A percentile compares a stretch with the other conserved stretches of the same genome.
Evolutionary conservation across 2,329 filamentous ascomycete genomes (phyloP).

Genomic region (Reticulascus tulasneorum): DNA sequence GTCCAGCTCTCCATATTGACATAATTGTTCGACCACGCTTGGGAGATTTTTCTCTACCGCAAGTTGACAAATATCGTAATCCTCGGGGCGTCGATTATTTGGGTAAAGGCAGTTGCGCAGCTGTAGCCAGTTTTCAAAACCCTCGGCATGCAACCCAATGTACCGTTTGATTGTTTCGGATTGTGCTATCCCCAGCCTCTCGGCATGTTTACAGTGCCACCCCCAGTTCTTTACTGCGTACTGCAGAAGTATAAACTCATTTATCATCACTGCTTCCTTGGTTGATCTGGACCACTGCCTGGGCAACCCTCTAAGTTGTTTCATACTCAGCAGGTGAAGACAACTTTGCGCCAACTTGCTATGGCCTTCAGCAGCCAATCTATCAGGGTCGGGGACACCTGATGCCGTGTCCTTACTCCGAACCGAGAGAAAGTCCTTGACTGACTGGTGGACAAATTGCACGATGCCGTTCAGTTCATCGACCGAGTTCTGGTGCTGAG

Average conservation of each 20-base stretch:
- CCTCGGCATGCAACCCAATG: neutral
- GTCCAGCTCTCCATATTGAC: neutral
- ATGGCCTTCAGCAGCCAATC: neutral
- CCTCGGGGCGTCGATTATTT: neutral
- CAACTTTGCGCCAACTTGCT: neutral
- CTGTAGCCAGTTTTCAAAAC: neutral
- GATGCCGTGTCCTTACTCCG: neutral
- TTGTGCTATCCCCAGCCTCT: neutral
- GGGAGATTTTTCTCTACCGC: neutral
- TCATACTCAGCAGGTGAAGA: neutral
- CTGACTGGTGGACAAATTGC: constrained; percentile 7
- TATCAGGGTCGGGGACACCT: neutral
- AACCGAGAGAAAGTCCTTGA: constrained; percentile 1
- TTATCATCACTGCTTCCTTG: neutral
- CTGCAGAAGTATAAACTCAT: neutral
- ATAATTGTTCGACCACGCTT: neutral
- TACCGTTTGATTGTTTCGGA: neutral
- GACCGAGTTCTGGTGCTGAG: neutral
- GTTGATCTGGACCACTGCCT: neutral
- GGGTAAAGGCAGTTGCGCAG: neutral
- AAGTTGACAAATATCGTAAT: neutral
- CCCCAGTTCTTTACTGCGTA: constrained; percentile 1
- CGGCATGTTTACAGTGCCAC: neutral
- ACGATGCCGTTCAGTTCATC: neutral
- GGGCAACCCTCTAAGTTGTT: neutral